These are phyloP conservation scores for Colletotrichum godetiae DNA, from an alignment of 2,329 filamentous ascomycete species.

Conservation along the genomic window DNA sequence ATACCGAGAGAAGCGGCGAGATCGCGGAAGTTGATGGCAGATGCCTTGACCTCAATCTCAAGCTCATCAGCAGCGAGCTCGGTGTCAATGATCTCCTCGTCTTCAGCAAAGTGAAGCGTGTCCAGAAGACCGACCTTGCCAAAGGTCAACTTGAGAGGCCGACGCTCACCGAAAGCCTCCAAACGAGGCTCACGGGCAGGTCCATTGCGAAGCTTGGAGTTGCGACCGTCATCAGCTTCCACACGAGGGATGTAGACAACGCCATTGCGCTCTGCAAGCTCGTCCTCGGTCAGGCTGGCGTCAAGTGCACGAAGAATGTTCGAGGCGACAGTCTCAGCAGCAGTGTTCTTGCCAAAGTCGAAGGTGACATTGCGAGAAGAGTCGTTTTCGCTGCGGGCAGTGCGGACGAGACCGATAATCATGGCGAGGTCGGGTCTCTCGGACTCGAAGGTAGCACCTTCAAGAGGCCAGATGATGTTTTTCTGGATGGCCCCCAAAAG, in stretches of 20 bases:
- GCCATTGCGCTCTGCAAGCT: conserved; percentile 39
- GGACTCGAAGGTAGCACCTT: conserved; percentile 34
- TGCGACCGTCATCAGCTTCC: conserved; percentile 39
- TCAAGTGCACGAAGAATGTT: conserved; percentile 37
- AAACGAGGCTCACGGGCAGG: conserved; percentile 39
- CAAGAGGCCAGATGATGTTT: conserved; percentile 37
- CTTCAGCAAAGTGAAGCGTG: conserved; percentile 42
- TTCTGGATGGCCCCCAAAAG: conserved; percentile 37
- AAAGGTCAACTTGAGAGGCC: conserved; percentile 35
- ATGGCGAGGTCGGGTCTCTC: conserved; percentile 35
- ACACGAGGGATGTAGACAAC: conserved; percentile 39
- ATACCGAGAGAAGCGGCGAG: conserved; percentile 43
- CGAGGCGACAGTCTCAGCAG: conserved; percentile 29
- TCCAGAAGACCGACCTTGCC: conserved; percentile 42
- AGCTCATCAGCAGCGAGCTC: conserved; percentile 39
- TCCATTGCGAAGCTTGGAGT: conserved; percentile 40
- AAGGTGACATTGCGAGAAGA: conserved; percentile 34
- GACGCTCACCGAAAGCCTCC: conserved; percentile 32
- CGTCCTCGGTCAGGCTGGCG: conserved; percentile 37
- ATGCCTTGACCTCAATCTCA: conserved; percentile 45
- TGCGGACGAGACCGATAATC: conserved; percentile 34
- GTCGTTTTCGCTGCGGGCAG: conserved; percentile 37
- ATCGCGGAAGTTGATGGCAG: conserved; percentile 50
- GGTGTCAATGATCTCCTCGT: conserved; percentile 37
- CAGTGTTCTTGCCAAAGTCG: conserved; percentile 31